Base-by-base conservation (phyloP, 2,329 filamentous ascomycete genomes). In the Diplocarpon rosae region DNA sequence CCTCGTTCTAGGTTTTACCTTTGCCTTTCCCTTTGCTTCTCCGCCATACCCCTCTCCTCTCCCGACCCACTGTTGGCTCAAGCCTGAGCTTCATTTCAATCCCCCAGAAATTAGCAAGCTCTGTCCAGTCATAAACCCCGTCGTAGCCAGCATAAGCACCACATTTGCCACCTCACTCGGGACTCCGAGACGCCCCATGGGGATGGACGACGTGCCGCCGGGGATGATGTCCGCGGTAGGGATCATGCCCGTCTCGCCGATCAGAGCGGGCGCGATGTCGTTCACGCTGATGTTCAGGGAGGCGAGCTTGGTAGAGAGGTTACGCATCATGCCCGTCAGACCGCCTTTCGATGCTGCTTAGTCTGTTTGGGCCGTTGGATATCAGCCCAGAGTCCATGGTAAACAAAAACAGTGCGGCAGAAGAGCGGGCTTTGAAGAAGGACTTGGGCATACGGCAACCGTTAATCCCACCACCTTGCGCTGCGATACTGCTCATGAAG, bases 131-230 rank as follows among this genome's bases (percentile, higher is more conserved):
- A 69, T 59, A 56, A 68, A 70, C 1, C 61, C 62, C 3, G 63
- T 69, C 55, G 65, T 66, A 10, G 68, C 62, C 58, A 70, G 66
- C 68, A 68, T 70, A 9, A 65, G 42, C 8, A 71, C 66, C 9
- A 66, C 68, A 50, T 69, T 66, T 1, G 69, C 68, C 47, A 70
- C 63, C 54, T 72, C 69, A 16, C 66, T 64, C 4, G 68, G 66
- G 35, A 55, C 59, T 0, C 69, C 68, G 3, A 70, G 53, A 33
- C 67, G 56, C 7, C 68, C 66, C 14, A 71, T 55, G 8, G 69
- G 69, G 39, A 70, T 64, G 34, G 59, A 63, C 8, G 52, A 45
- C 8, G 58, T 51, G 14, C 49, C 47, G 14, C 56, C 54, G 16
- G 56, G 54, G 13, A 54, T 47, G 11, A 48, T 45, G 37, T 56